Evolutionary conservation across 768 basidiomycete species (phyloP).

Genomic region (Russula sp.): DNA sequence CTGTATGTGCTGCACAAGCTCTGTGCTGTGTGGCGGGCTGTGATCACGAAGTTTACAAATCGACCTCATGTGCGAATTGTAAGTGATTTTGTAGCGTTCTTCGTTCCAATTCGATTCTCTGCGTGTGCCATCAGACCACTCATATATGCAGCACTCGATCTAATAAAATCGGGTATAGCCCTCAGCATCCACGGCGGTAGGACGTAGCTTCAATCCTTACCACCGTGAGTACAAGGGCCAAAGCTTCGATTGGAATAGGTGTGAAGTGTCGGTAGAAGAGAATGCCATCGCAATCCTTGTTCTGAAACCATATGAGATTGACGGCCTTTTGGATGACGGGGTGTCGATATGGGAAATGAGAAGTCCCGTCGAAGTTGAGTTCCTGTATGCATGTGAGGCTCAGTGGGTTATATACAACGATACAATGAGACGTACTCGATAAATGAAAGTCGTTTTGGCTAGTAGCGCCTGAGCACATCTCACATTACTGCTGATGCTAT

Average conservation of each 20-base stretch:
- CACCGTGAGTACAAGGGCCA: slow-evolving; percentile 6
- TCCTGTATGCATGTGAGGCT: background rate
- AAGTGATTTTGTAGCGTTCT: background rate
- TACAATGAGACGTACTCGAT: background rate
- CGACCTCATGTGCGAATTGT: background rate
- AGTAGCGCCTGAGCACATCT: background rate
- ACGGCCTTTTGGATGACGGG: slow-evolving; percentile 6
- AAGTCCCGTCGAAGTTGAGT: background rate
- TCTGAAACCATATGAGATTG: slow-evolving; percentile 10
- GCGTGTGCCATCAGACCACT: slow-evolving; percentile 2
- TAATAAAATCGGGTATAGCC: background rate
- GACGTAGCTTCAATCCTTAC: background rate
- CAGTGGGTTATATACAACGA: background rate
- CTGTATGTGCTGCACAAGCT: background rate
- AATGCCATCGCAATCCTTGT: background rate
- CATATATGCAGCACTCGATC: slow-evolving; percentile 12
- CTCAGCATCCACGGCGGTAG: background rate
- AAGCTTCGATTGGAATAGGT: background rate
- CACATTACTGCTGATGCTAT: background rate
- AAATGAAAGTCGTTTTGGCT: slow-evolving; percentile 2
- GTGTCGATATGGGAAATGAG: slow-evolving; percentile 1
- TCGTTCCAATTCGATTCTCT: background rate
- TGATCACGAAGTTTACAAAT: background rate
- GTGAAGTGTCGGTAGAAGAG: background rate
- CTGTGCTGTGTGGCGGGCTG: background rate